Percentiles rank a stretch among this genome's conserved stretches.
Conservation (phyloP, 306 rosid genomes). For the Quercus alba region DNA sequence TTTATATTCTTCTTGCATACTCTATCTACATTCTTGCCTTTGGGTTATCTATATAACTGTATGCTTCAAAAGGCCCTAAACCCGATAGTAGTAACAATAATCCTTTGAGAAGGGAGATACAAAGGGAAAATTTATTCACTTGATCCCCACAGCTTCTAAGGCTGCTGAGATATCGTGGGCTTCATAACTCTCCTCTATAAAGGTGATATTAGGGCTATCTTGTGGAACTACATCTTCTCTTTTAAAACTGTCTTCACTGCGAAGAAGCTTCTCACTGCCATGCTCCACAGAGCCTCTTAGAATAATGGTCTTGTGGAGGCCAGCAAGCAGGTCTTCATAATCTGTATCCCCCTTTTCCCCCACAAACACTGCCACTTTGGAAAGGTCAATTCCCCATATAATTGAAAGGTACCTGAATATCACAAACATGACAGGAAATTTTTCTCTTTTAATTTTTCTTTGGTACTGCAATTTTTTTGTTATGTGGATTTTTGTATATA, state of each 20-base stretch:
- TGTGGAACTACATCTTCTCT: constrained; percentile 50
- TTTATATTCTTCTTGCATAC: constrained; percentile 7
- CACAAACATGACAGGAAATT: constrained; percentile 6
- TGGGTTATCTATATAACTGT: constrained; percentile 7
- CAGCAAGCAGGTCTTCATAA: constrained; percentile 60
- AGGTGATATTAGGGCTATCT: constrained; percentile 55
- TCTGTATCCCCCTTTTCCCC: constrained; percentile 86
- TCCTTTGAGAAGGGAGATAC: not conserved
- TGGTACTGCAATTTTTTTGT: not conserved
- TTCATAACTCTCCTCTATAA: constrained; percentile 36
- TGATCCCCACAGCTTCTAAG: constrained; percentile 44
- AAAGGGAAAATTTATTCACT: constrained; percentile 6
- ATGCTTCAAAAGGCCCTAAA: not conserved
- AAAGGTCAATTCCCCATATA: constrained; percentile 77
- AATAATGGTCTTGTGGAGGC: constrained; percentile 66
- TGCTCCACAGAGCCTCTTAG: constrained; percentile 49
- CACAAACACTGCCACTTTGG: constrained; percentile 52
- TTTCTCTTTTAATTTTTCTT: not conserved
- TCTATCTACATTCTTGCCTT: constrained; percentile 5
- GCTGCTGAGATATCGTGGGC: constrained; percentile 47
- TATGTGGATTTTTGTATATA: not conserved
- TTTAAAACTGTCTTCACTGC: constrained; percentile 44
- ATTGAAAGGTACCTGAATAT: constrained; percentile 66
- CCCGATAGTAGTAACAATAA: not conserved
- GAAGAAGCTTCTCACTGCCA: constrained; percentile 66